phyloP scores from a whole-genome alignment of 2,329 filamentous ascomycete genomes.

The Cercospora nicotianae region DNA sequence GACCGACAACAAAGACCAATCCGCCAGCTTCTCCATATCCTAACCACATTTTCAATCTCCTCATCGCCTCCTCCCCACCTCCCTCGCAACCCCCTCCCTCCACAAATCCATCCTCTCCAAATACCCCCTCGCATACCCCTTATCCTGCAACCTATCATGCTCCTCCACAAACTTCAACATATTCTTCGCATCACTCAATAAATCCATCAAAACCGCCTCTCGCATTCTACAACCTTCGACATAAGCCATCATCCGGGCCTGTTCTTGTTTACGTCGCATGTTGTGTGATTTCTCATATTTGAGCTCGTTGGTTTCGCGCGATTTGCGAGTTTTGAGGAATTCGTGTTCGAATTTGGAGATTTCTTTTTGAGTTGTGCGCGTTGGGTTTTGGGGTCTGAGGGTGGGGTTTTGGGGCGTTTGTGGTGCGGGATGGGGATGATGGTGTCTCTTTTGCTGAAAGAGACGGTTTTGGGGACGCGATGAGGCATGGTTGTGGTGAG shows the following conservation, averaged over 20 bases:
- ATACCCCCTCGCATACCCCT: conserved; percentile 6
- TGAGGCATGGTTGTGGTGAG: not conserved
- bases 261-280: not conserved
- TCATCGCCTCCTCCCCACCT: not conserved
- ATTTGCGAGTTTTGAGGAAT: not conserved
- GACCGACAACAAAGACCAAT: not conserved
- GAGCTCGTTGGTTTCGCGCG: not conserved
- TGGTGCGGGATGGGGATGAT: not conserved
- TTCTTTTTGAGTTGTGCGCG: not conserved
- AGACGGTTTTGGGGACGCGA: not conserved
- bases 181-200: not conserved
- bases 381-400: not conserved
- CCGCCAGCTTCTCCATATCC: not conserved
- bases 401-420: not conserved
- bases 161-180: not conserved
- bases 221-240: conserved; percentile 5
- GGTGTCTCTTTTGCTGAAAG: not conserved
- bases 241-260: conserved; percentile 9
- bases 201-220: not conserved
- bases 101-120: conserved; percentile 5
- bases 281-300: not conserved
- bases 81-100: not conserved
- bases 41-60: no score
- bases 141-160: not conserved
- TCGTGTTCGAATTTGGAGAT: conserved; percentile 7